A percentile compares a stretch with the other conserved stretches of the same genome.
Conservation (phyloP, 2,329 filamentous ascomycete genomes). For the Ilyonectria mors-panacis region DNA sequence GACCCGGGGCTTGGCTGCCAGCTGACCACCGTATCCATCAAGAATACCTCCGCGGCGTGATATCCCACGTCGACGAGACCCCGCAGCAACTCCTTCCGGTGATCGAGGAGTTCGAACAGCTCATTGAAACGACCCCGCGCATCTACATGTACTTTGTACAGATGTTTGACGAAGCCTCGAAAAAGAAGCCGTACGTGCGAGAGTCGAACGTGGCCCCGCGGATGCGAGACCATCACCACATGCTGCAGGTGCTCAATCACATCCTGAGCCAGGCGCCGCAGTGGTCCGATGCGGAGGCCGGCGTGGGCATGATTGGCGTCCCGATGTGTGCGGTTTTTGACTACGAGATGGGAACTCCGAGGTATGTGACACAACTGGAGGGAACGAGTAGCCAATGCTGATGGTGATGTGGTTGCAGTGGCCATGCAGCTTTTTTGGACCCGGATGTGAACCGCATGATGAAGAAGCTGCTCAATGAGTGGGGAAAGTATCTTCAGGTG, state of each 20-base stretch:
- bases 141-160: slow-evolving; percentile 76
- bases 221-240: slow-evolving; percentile 76
- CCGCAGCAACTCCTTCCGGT: slow-evolving; percentile 70
- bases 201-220: slow-evolving; percentile 75
- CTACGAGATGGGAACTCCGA: slow-evolving; percentile 70
- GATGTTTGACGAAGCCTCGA: slow-evolving; percentile 79
- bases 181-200: slow-evolving; percentile 70
- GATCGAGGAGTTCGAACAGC: slow-evolving; percentile 73
- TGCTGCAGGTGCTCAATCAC: slow-evolving; percentile 63
- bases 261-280: slow-evolving; percentile 57
- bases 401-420: slow-evolving; percentile 45
- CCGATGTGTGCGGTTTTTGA: slow-evolving; percentile 69
- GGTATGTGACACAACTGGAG: slow-evolving; percentile 46
- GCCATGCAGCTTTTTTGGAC: slow-evolving; percentile 68
- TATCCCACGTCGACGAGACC: slow-evolving; percentile 68
- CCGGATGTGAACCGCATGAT: slow-evolving; percentile 68
- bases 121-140: slow-evolving; percentile 76
- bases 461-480: slow-evolving; percentile 70
- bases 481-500: slow-evolving; percentile 68
- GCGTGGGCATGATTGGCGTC: slow-evolving; percentile 46
- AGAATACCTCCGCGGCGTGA: slow-evolving; percentile 72
- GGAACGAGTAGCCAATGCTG: slow-evolving; percentile 59
- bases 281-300: slow-evolving; percentile 56
- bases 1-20: slow-evolving; percentile 74
- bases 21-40: slow-evolving; percentile 73